Evolutionary conservation across 1,284 basidiomycete species (phyloP), one percentile per base, ranked within the genome.

Genomic region (Pseudozyma sp.): DNA sequence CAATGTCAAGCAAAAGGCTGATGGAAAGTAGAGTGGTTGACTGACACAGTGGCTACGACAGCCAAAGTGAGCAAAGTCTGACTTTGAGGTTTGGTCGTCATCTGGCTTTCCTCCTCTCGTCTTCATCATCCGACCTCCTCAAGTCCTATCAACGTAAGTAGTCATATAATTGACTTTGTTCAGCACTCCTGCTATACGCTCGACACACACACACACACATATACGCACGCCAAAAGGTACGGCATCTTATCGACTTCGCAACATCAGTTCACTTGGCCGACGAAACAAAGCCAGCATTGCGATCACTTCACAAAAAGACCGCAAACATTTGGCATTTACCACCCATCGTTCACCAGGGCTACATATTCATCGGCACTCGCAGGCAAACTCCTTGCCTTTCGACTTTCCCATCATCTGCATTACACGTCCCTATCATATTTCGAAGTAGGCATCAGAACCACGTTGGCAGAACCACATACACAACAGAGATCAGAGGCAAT

Each of bases 131-230:
- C 52, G 56, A 53, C 64, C 63, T 49, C 70, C 60, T 68, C 70
- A 72, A 72, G 70, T 72, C 70, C 63, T 66, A 66, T 47, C 10
- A 56, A 72, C 52, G 70, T 72, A 72, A 72, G 70, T 72, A 42
- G 52, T 47, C 45, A 31, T 39, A 58, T 19, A n/a, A 59, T 45
- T 39, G 48, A 57, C 50, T 35, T 21, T 36, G 35, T 10, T 39
- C 53, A 34, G 21, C 50, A 54, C 58, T 65, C 61, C 62, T 70
- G 68, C 62, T 60, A 54, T 34, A 40, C 35, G n/a, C 50, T n/a
- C 43, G 40, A 47, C n/a, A n/a, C n/a, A 57, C 53, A 18, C 35
- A 10, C 34, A 21, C 25, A 49, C 47, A 51, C 12, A 19, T 34
- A 38, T n/a, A 43, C 38, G 9, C 35, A 43, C 12, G 6, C 25